Conservation (phyloP, 2,329 filamentous ascomycete species). For the Phyllachora maydis region DNA sequence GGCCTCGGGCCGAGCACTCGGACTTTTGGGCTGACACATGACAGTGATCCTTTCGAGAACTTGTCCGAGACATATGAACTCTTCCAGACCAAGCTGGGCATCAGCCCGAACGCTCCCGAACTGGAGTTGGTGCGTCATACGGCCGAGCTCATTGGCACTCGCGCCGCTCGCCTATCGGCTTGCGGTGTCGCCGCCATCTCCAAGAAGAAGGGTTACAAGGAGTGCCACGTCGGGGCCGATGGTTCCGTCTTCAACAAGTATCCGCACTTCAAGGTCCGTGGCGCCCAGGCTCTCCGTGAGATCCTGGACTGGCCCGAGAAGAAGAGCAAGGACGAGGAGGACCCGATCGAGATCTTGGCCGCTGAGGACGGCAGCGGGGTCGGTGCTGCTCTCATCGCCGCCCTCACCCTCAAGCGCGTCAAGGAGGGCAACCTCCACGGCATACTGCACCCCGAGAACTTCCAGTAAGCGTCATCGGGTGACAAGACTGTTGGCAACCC, state of each 20-base stretch:
- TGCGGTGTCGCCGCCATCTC: conserved; percentile 93
- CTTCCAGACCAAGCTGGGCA: conserved; percentile 54
- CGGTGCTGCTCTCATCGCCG: conserved; percentile 86
- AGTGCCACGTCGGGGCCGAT: conserved; percentile 88
- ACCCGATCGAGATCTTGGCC: conserved; percentile 70
- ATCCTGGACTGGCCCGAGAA: conserved; percentile 86
- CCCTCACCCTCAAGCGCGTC: conserved; percentile 43
- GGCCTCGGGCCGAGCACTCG: no score
- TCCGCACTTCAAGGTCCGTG: conserved; percentile 88
- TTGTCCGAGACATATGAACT: conserved; percentile 72
- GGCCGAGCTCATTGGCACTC: conserved; percentile 85
- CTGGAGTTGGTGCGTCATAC: conserved; percentile 76
- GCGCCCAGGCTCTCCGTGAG: conserved; percentile 75
- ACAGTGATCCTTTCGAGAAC: conserved; percentile 83
- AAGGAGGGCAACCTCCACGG: conserved; percentile 41
- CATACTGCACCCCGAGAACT: conserved; percentile 45
- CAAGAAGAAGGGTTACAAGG: conserved; percentile 81
- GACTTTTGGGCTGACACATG: conserved; percentile 4
- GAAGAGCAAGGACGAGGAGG: conserved; percentile 47
- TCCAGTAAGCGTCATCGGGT: conserved; percentile 10
- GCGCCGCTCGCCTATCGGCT: conserved; percentile 77
- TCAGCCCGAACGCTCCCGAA: conserved; percentile 54
- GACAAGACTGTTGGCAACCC: no score
- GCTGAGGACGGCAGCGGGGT: conserved; percentile 95
- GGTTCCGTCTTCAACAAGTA: conserved; percentile 99